Evolutionary conservation across 73 alveolate genomes (phyloP).

Genomic region (Paramecium primaurelia): DNA sequence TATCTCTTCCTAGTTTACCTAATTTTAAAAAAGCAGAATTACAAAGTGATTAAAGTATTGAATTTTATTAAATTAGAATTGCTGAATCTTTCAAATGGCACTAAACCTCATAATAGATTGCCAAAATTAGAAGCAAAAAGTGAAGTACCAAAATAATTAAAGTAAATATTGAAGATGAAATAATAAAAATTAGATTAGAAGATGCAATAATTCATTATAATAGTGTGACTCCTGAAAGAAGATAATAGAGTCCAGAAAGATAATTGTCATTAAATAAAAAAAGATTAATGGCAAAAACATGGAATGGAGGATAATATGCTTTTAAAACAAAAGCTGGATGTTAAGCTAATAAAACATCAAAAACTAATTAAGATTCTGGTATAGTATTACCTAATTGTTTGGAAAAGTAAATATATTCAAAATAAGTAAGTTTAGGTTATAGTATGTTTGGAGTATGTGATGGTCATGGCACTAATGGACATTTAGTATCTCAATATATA

Average conservation of each 20-base stretch:
- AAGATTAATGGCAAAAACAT: slow-evolving; percentile 40
- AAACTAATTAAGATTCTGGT: slow-evolving; percentile 57
- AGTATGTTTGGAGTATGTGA: slow-evolving; percentile 50
- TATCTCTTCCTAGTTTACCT: slow-evolving; percentile 18
- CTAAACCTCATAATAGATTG: not conserved
- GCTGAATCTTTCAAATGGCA: not conserved
- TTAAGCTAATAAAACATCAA: slow-evolving; percentile 40
- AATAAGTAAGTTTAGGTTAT: slow-evolving; percentile 4
- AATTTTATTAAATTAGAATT: not conserved
- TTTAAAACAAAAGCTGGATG: slow-evolving; percentile 60
- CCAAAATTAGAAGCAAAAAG: slow-evolving; percentile 28
- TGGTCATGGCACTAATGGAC: slow-evolving; percentile 63
- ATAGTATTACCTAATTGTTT: slow-evolving; percentile 18
- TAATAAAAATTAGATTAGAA: not conserved
- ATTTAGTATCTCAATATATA: slow-evolving; percentile 46
- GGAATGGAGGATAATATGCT: slow-evolving; percentile 34
- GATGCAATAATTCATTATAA: not conserved
- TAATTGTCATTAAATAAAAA: slow-evolving; percentile 17
- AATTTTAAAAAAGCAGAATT: not conserved
- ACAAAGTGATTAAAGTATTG: not conserved
- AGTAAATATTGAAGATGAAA: not conserved
- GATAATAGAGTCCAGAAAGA: slow-evolving; percentile 41
- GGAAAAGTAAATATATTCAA: not conserved
- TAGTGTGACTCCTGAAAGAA: slow-evolving; percentile 40
- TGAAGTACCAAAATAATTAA: slow-evolving; percentile 14